Conservation (phyloP, 495 filamentous ascomycete genomes). For the Lasiosphaeria hispida region DNA sequence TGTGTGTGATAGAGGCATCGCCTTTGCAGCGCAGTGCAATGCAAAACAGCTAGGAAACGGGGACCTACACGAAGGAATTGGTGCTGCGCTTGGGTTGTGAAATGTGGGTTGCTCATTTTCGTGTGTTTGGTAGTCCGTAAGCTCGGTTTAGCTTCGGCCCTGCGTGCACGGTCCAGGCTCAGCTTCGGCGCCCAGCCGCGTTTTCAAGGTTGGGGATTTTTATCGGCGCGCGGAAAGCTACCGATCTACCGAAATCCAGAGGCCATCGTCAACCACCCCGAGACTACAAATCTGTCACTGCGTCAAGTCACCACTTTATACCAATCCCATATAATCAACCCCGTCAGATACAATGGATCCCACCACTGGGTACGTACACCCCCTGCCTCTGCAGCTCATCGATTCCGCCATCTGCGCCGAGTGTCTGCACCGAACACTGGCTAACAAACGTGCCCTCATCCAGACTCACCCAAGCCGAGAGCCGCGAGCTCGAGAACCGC, state of each 20-base stretch:
- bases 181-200: too few species aligned
- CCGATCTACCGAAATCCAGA: neutral
- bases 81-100: too few species aligned
- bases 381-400: too few species aligned
- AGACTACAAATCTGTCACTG: too few species aligned
- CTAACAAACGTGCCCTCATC: constrained; percentile 11
- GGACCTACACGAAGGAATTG: too few species aligned
- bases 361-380: constrained; percentile 7
- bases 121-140: too few species aligned
- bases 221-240: constrained; percentile 16
- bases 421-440: neutral
- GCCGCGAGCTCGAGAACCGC: constrained; percentile 84
- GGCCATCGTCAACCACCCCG: neutral
- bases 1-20: too few species aligned
- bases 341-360: constrained; percentile 12
- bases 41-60: too few species aligned
- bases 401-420: too few species aligned
- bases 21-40: too few species aligned
- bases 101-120: too few species aligned
- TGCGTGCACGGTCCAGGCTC: neutral
- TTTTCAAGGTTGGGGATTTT: neutral
- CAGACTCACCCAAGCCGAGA: constrained; percentile 75
- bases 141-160: constrained; percentile 1
- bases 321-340: neutral
- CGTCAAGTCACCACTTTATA: too few species aligned